Evolutionary conservation across 805 yeast genomes (phyloP), one percentile per base, ranked within the genome.

Genomic region (Diddensiella transvaalensis): DNA sequence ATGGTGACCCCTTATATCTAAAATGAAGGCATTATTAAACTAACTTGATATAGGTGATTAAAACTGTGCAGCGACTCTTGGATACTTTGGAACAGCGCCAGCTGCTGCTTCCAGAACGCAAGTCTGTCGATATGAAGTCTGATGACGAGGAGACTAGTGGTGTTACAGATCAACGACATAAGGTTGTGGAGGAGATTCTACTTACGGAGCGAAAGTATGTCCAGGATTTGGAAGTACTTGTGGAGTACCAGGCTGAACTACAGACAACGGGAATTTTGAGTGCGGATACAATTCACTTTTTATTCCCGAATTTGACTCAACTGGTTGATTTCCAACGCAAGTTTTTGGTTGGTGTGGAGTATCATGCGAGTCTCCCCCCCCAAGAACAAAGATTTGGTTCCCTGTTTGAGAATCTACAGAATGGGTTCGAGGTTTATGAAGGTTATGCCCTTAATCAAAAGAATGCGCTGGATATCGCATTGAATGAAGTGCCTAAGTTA

Each of bases 401-500:
- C 1, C 76, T 90, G 1, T 91, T 93, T 64, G 74, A 86, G 51
- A 95, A 85, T 65, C 87, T 93, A 8, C 86, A 90, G 29, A 80
- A 82, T 32, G 91, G 89, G 22, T 93, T 93, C 70, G 83, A 80
- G 54, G 80, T 87, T 6, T 93, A 93, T 67, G 96, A 89, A 65
- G 89, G 96, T 4, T 93, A 96, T 91, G 87, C 97, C 22, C 75
- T 89, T 47, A 91, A 91, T 50, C 97, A 88, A 66, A 80, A 81
- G 56, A 80, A 87, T 2, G 96, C 98, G 1, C 78, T 87, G 38
- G 96, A 87, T 48, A 76, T 88, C 47, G 85, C 93, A 33, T 63
- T 67, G 24, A 77, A 75, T 55, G 88, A 86, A 55, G 76, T 80
- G 3, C 62, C 73, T 3, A 79, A 78, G 56, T 74, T 88, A 46